These are phyloP conservation scores for Dictyostelium firmibasis DNA, from an alignment of 78 protist genomes.

Conservation along the genomic window DNA sequence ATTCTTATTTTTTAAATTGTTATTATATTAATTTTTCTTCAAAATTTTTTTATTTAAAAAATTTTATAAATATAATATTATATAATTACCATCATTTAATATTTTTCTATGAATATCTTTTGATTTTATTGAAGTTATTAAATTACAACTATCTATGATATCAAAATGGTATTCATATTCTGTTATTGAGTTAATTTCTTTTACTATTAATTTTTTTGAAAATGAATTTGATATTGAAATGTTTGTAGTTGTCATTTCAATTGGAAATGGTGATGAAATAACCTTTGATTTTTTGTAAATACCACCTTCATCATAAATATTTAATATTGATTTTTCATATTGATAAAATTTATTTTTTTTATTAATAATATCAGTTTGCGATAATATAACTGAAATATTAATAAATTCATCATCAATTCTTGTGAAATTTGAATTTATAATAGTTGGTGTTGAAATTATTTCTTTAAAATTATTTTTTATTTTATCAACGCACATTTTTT, in stretches of 20 bases:
- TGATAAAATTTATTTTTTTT: constrained; percentile 14
- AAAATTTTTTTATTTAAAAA: neutral
- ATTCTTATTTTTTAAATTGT: constrained; percentile 4
- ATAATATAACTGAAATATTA: neutral
- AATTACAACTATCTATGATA: neutral
- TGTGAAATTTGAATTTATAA: neutral
- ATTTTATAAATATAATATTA: neutral
- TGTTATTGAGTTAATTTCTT: neutral
- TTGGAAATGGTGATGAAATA: constrained; percentile 2
- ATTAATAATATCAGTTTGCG: constrained; percentile 9
- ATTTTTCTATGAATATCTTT: constrained; percentile 39
- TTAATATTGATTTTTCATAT: neutral
- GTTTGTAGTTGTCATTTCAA: neutral
- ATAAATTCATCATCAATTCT: neutral
- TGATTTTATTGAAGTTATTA: neutral
- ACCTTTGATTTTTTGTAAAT: neutral
- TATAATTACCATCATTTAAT: constrained; percentile 36
- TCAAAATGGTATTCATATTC: constrained; percentile 25
- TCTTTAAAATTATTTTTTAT: constrained; percentile 6
- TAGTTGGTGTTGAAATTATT: constrained; percentile 22
- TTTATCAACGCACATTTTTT: too few species aligned
- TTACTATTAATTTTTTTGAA: neutral
- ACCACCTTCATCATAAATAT: neutral
- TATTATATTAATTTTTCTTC: neutral
- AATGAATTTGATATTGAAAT: constrained; percentile 18